These are phyloP conservation scores for Phyllosticta capitalensis DNA, from an alignment of 2,329 filamentous ascomycete genomes.

Conservation along the genomic window DNA sequence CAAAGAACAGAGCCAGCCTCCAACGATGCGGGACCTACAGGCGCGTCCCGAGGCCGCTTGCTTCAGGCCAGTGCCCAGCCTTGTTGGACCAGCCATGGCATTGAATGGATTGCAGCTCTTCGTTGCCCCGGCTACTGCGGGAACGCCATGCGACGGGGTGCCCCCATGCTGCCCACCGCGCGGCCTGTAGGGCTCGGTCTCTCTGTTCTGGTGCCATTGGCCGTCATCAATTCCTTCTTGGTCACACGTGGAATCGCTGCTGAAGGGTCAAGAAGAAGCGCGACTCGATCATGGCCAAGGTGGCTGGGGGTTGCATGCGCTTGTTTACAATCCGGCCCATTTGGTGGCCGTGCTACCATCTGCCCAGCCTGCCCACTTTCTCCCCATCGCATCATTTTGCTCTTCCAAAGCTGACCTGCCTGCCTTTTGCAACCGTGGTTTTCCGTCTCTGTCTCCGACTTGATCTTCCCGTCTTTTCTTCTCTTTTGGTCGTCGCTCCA, in stretches of 20 bases:
- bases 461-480: neutral
- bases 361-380: slow-evolving; percentile 6
- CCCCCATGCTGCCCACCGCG: slow-evolving; percentile 9
- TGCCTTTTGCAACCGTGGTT: neutral
- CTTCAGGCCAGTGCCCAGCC: slow-evolving; percentile 1
- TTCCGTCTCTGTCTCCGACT: neutral
- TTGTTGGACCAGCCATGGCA: neutral
- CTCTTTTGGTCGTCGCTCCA: neutral
- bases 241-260: slow-evolving; percentile 3
- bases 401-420: neutral
- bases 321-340: slow-evolving; percentile 10
- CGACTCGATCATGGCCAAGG: neutral
- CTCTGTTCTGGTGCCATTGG: slow-evolving; percentile 2
- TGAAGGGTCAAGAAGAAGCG: neutral
- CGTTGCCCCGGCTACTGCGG: slow-evolving; percentile 8
- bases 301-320: slow-evolving; percentile 2
- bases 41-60: neutral
- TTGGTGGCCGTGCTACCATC: neutral
- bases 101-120: too few relatives aligned
- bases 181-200: neutral
- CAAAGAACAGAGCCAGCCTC: neutral
- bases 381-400: neutral
- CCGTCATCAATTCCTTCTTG: neutral
- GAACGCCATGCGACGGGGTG: slow-evolving; percentile 1
- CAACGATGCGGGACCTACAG: neutral